phyloP scores from a whole-genome alignment of 176 grass and related monocot species.

The Raddia distichophylla region DNA sequence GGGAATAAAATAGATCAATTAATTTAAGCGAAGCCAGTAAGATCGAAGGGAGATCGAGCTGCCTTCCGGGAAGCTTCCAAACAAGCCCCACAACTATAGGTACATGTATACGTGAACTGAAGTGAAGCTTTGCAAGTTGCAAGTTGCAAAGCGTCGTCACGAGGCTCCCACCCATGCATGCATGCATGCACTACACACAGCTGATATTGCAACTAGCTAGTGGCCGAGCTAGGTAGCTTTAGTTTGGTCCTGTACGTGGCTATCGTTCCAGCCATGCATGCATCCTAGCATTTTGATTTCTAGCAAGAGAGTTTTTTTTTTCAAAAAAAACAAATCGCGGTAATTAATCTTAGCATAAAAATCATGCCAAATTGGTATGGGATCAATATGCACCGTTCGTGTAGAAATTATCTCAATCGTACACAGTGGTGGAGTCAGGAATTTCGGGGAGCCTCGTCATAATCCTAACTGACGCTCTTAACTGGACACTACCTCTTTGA shows the following conservation, averaged over 20 bases:
- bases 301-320: not conserved
- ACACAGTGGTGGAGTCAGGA: no score
- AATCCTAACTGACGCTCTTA: no score
- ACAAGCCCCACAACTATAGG: not conserved
- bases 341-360: not conserved
- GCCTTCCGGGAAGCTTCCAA: constrained; percentile 48
- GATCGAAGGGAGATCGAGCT: not conserved
- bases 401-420: no score
- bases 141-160: not conserved
- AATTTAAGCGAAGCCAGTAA: no score
- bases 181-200: not conserved
- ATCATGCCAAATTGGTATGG: not conserved
- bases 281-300: not conserved
- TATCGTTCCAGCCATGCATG: not conserved
- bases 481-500: no score
- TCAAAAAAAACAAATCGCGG: no score
- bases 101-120: not conserved
- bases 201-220: not conserved
- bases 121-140: constrained; percentile 7
- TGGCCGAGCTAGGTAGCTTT: not conserved
- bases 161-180: not conserved
- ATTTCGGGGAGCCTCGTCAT: no score
- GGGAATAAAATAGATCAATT: no score
- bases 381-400: no score
- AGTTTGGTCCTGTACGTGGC: constrained; percentile 23